Evolutionary conservation across 176 grass and related monocot genomes (phyloP), one percentile per base, ranked within the genome.

Genomic region (Lolium rigidum): DNA sequence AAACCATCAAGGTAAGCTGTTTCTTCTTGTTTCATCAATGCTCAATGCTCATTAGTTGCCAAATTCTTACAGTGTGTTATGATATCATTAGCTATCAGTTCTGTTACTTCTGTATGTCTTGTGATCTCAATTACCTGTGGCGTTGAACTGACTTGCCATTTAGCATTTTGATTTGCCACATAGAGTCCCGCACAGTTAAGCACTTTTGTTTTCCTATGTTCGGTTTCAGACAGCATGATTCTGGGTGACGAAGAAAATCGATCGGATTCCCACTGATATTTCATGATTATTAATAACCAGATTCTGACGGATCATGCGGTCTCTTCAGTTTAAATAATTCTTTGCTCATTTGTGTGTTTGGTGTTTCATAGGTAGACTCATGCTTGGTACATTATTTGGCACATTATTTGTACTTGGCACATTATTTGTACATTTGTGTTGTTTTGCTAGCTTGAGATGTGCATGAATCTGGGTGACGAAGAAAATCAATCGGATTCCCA

Each of bases 1-100:
- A 98, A 48, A 98, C 95, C 63, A 92, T 98, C 77, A 95, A 64
- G 91, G 95, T 97, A 70, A 15, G 37, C 13, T 84, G 2, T 82
- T 55, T 18, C 35, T 0, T 43, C 5, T 56, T 68, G 8, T 65
- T 12, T 10, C 8, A 18, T 50, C 2, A 49, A 22, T 78, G 3
- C 7, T 52, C 14, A 75, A 0, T 25, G 8, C 6, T 52, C 7
- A 3, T 8, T 28, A 52, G 72, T 28, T 24, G 3, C 3, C 46
- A 10, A 28, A 15, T 75, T 15, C 6, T 74, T 16, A 43, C 11
- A 13, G 4, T 24, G 8, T 9, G 8, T 47, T 49, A 49, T 6
- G 10, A 4, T 48, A 22, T 18, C 9, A 39, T 5, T 15, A 0
- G 17, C 54, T 56, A 56, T 56, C 20, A 7, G 6, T 8, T 14